Conservation (phyloP, 2,329 filamentous ascomycete genomes). For the Xylariomycetidae sp. region DNA sequence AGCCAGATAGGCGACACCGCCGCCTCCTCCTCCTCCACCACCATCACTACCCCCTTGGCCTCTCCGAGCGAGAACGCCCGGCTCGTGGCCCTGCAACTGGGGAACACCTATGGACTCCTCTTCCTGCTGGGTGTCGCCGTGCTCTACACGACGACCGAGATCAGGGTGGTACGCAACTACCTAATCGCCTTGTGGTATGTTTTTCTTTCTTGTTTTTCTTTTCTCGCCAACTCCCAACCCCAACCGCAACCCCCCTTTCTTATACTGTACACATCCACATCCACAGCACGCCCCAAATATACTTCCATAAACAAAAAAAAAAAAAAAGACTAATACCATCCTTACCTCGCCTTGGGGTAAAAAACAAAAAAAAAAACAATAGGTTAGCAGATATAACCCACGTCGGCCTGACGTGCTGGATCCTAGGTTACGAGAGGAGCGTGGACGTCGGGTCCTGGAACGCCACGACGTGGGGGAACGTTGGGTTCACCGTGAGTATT, state of each 20-base stretch:
- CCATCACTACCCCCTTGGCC: no score
- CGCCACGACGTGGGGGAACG: constrained; percentile 67
- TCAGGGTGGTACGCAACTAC: constrained; percentile 63
- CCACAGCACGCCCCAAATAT: no score
- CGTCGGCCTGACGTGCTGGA: constrained; percentile 55
- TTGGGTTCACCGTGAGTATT: constrained; percentile 56
- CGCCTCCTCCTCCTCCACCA: no score
- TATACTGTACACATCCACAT: no score
- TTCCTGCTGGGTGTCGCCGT: constrained; percentile 61
- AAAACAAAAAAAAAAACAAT: constrained; percentile 1
- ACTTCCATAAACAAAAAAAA: background rate
- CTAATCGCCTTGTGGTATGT: constrained; percentile 55
- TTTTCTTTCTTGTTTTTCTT: background rate
- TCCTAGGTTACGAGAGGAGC: constrained; percentile 51
- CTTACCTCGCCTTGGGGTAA: background rate
- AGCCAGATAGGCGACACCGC: constrained; percentile 50
- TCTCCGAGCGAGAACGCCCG: constrained; percentile 41
- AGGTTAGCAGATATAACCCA: constrained; percentile 63
- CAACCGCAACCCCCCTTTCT: no score
- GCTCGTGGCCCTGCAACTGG: constrained; percentile 62
- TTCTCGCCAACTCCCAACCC: constrained; percentile 3
- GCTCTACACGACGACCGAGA: constrained; percentile 59
- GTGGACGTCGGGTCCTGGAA: constrained; percentile 59
- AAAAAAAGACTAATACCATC: background rate
- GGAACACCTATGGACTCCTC: constrained; percentile 65